Evolutionary conservation across 1,139 yeast genomes (phyloP).

Genomic region (Ogataea hybrid): DNA sequence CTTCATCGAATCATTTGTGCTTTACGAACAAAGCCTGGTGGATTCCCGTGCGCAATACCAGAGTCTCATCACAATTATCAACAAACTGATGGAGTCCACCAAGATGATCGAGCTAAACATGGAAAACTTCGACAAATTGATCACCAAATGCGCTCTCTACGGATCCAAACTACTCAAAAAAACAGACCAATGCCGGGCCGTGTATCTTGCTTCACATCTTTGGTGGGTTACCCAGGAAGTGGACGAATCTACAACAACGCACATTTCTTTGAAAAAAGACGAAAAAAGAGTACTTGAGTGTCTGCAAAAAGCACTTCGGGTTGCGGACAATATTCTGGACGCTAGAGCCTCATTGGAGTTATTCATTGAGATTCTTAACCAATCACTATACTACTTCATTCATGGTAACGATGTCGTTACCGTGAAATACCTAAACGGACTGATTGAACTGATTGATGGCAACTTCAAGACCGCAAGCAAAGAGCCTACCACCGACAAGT

Average conservation of each 20-base stretch:
- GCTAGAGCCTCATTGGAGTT: constrained; percentile 73
- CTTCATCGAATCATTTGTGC: constrained; percentile 81
- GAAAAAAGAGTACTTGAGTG: constrained; percentile 67
- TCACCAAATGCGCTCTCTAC: constrained; percentile 81
- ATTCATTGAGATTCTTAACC: constrained; percentile 84
- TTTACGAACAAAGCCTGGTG: constrained; percentile 77
- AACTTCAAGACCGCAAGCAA: constrained; percentile 58
- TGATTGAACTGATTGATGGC: constrained; percentile 78
- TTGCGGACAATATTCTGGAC: constrained; percentile 93
- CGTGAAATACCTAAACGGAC: constrained; percentile 74
- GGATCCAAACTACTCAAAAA: constrained; percentile 87
- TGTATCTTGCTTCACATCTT: constrained; percentile 81
- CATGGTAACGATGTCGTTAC: constrained; percentile 77
- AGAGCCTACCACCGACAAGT: constrained; percentile 15
- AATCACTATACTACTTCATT: constrained; percentile 79
- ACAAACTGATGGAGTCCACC: constrained; percentile 59
- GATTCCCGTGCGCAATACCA: constrained; percentile 62
- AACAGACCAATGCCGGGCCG: constrained; percentile 93
- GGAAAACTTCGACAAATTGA: constrained; percentile 75
- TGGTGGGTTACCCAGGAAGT: constrained; percentile 84
- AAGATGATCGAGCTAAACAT: constrained; percentile 41
- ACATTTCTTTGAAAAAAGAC: constrained; percentile 42
- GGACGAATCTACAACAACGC: constrained; percentile 20
- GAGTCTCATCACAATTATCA: constrained; percentile 46
- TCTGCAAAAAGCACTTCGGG: constrained; percentile 72